Evolutionary conservation across 495 filamentous ascomycete genomes (phyloP).

Genomic region (Trichoderma orchidacearum): DNA sequence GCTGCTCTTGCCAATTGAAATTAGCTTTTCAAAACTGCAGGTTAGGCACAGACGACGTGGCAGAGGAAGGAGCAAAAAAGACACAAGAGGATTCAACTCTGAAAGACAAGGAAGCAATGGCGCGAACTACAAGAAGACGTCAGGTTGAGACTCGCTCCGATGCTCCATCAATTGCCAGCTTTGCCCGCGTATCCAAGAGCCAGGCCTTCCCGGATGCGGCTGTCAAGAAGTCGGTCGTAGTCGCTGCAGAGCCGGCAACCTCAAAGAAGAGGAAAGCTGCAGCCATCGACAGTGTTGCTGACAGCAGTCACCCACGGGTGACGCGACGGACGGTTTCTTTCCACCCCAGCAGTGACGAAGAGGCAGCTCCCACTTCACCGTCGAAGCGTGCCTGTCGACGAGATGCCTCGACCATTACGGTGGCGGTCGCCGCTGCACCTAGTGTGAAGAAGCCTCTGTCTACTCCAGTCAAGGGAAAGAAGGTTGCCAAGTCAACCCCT

Average conservation of each 20-base stretch:
- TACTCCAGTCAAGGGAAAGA: neutral
- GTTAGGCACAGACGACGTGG: neutral
- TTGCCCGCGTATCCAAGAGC: constrained; percentile 26
- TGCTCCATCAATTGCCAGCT: constrained; percentile 17
- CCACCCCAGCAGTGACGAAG: constrained; percentile 14
- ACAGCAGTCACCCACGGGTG: neutral
- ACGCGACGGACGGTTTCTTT: constrained; percentile 6
- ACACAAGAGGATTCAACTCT: too few species aligned
- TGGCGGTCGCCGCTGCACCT: neutral
- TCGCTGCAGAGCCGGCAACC: constrained; percentile 4
- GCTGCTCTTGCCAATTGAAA: neutral
- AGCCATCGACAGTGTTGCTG: constrained; percentile 11
- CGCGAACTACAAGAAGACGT: neutral
- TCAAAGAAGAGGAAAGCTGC: constrained; percentile 10
- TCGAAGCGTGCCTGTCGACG: neutral
- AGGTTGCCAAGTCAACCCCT: constrained; percentile 1
- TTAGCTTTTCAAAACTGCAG: neutral
- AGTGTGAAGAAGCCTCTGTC: neutral
- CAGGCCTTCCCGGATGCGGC: constrained; percentile 7
- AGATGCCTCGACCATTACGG: neutral
- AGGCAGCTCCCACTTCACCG: neutral
- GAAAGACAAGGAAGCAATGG: neutral
- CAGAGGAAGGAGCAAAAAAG: neutral
- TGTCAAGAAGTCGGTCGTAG: constrained; percentile 14
- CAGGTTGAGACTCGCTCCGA: neutral